Percentiles rank a stretch among this genome's conserved stretches.
Conservation (phyloP, 2,329 filamentous ascomycete genomes). For the Monosporascus ibericus region DNA sequence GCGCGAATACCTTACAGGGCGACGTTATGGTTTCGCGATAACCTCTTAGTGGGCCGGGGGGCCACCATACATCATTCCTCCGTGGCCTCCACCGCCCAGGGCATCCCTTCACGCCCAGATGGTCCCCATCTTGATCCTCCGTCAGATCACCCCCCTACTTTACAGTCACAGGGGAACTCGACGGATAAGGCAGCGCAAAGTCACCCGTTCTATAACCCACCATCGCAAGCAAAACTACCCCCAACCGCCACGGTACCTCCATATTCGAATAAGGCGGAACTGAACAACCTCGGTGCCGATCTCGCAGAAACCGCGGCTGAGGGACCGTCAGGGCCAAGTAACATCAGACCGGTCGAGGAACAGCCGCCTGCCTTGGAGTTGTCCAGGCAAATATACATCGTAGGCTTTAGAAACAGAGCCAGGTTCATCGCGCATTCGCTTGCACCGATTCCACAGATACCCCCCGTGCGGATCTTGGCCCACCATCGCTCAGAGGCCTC, state of each 20-base stretch:
- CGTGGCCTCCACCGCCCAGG: constrained; percentile 17
- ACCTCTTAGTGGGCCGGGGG: constrained; percentile 29
- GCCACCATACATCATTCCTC: constrained; percentile 23
- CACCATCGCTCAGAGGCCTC: constrained; percentile 37
- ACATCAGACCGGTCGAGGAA: not conserved
- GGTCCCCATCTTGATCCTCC: constrained; percentile 16
- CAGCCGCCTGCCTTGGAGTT: constrained; percentile 21
- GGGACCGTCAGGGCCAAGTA: not conserved
- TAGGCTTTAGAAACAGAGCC: constrained; percentile 60
- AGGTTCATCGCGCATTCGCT: constrained; percentile 62
- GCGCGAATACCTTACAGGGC: constrained; percentile 34
- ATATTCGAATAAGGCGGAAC: not conserved
- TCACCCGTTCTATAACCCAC: constrained; percentile 9
- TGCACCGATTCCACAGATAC: constrained; percentile 48
- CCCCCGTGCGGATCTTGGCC: constrained; percentile 59
- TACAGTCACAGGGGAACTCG: not conserved
- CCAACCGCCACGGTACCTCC: not conserved
- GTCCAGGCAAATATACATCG: constrained; percentile 45
- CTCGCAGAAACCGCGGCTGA: not conserved
- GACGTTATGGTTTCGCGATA: constrained; percentile 36
- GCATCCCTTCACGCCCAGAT: constrained; percentile 19
- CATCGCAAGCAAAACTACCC: not conserved
- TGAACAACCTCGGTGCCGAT: not conserved
- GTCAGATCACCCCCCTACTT: constrained; percentile 7
- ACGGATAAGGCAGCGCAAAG: not conserved